phyloP scores from a whole-genome alignment of 2,329 filamentous ascomycete genomes.

The Neopestalotiopsis sp. region DNA sequence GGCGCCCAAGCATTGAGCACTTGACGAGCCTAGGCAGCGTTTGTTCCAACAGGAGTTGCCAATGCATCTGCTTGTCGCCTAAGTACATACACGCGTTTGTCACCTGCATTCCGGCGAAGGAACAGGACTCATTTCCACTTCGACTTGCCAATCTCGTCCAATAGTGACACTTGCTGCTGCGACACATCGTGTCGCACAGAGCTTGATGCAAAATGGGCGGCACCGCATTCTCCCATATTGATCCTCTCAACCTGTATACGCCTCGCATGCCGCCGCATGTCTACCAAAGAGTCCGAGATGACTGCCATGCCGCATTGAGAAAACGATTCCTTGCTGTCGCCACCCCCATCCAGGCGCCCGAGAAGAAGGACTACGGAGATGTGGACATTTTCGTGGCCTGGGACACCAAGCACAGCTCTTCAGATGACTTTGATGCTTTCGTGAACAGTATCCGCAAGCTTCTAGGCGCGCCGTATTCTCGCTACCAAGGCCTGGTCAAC shows the following conservation, averaged over 20 bases:
- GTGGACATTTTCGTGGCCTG: constrained; percentile 15
- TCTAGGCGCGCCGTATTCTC: constrained; percentile 6
- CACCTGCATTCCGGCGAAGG: no score
- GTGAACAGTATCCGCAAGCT: constrained; percentile 2
- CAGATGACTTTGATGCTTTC: neutral
- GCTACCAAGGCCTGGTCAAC: neutral
- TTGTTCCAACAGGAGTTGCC: no score
- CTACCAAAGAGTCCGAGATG: neutral
- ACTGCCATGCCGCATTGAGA: constrained; percentile 6
- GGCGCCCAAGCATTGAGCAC: no score
- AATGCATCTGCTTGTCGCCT: no score
- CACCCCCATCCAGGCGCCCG: constrained; percentile 13
- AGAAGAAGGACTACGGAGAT: constrained; percentile 14
- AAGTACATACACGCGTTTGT: no score
- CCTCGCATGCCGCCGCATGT: constrained; percentile 16
- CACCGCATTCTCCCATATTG: neutral
- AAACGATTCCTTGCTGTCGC: constrained; percentile 15
- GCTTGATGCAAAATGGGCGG: constrained; percentile 10
- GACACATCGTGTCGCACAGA: neutral
- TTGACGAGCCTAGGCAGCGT: no score
- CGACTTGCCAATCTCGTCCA: no score
- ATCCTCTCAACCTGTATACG: neutral
- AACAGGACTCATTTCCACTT: no score
- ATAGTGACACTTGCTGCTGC: no score
- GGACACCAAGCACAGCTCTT: neutral